Evolutionary conservation across 257 asterid species (phyloP).

Genomic region (Solanum okadae): DNA sequence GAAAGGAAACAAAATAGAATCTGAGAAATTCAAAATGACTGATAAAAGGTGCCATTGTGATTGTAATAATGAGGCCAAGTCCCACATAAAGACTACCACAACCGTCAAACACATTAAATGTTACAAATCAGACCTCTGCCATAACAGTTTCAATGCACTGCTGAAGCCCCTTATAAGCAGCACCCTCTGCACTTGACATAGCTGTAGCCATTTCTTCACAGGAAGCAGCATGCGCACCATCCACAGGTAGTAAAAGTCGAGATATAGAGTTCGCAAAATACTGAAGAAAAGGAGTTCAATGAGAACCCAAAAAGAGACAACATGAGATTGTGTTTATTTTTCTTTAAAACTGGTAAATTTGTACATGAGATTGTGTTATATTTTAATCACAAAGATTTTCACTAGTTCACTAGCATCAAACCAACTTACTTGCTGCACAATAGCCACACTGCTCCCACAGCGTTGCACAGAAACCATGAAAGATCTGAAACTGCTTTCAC

Average conservation of each 20-base stretch:
- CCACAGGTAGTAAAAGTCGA: slow-evolving; percentile 88
- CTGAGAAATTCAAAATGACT: not conserved
- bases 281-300: slow-evolving; percentile 30
- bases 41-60: not conserved
- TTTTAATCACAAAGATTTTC: not conserved
- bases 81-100: not conserved
- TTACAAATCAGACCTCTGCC: slow-evolving; percentile 64
- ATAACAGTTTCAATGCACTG: slow-evolving; percentile 97
- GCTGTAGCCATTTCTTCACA: slow-evolving; percentile 98
- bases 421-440: slow-evolving; percentile 84
- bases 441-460: slow-evolving; percentile 99
- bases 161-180: slow-evolving; percentile 97
- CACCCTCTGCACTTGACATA: slow-evolving; percentile 93
- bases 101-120: not conserved
- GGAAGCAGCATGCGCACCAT: slow-evolving; percentile 97
- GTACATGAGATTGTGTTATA: not conserved
- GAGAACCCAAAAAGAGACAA: not conserved
- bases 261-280: slow-evolving; percentile 89
- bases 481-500: slow-evolving; percentile 94
- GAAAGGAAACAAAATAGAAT: not conserved
- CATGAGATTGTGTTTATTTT: not conserved
- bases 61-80: not conserved
- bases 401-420: not conserved
- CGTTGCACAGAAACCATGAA: slow-evolving; percentile 99
- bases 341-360: not conserved